Evolutionary conservation across 306 rosid genomes (phyloP), one percentile per base, ranked within the genome.

Genomic region (Rosa rugosa): DNA sequence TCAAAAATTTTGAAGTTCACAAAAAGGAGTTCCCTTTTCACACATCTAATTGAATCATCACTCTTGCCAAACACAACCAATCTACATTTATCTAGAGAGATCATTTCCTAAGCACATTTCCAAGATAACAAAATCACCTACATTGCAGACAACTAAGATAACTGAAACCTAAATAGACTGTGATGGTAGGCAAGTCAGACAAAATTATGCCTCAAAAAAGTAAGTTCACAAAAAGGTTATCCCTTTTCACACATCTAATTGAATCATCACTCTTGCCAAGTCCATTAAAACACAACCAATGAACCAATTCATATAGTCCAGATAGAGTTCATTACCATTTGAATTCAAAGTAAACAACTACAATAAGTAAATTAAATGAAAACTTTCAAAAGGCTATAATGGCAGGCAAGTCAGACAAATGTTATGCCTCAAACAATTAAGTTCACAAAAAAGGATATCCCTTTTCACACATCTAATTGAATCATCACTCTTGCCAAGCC

Each of bases 21-120:
- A 80, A 27, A 77, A 87, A 88, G 82, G 84, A 79, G 7, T 42
- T 65, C 53, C 69, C 83, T 80, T 73, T 87, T 88, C 89, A 89
- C 80, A 64, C 93, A 87, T 87, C 89, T 89, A 88, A 88, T 89
- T 89, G 94, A 87, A 36, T 88, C 92, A 86, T 90, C 91, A 91
- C 79, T 23, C 97, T 77, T 77, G 87, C 84, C 44, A 16, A 14
- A 14, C 41, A 31, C 65, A 63, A 31, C 4, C 9, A 31, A 31
- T 5, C 13, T 62, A 62, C 41, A 62, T 12, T 11, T 11, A 27
- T 0, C 23, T 54, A 59, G 2, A 62, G 38, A 25, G 40, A 23
- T 12, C 38, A 62, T 27, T 62, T 59, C 4, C 4, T 0, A 13
- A 25, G 40, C 18, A 31, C 40, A 31, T 2, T 22, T 31, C 42